Evolutionary conservation across 2,329 filamentous ascomycete genomes (phyloP), one percentile per base, ranked within the genome.

Genomic region (Delphinella strobiligena): DNA sequence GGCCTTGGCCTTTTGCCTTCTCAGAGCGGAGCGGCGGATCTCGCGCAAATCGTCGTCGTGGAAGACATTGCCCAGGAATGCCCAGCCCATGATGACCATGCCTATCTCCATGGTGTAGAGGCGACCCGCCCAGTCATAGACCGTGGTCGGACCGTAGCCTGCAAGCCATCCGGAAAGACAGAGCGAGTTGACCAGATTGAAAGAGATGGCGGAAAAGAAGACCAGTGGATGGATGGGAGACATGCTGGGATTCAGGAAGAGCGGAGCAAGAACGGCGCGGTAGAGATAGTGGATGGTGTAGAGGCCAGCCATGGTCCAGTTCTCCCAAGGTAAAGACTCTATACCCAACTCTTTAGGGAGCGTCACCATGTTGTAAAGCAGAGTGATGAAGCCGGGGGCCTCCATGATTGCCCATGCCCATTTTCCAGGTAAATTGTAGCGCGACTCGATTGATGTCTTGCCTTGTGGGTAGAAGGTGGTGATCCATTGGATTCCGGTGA

Each of bases 341-440:
- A 82, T 66, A 17, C 71, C 73, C 38, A 74, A 60, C 50, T 74
- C 61, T 2, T 59, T 51, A 1, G 83, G 78, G 17, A 93, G 68
- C 12, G 72, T 76, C 49, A 63, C 69, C 71, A 94, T 80, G 50
- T 81, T 76, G 64, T 94, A 95, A 40, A 91, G 60, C 43, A 95
- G 64, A 10, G 78, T 82, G 24, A 86, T 53, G 54, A 87, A 80
- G 12, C 85, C 86, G 0, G 83, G 78, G 11, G 74, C 66, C 61
- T 98, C 91, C 86, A 95, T 95, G 2, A 78, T 74, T 41, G 82
- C 71, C 91, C 91, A 98, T 42, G 77, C 87, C 47, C 85, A 66
- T 51, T 83, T 84, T 45, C 91, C 91, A 2, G 88, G 84, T n/a
- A 96, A 61, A 62, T 98, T 98, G 56, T 91, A 67, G 10, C 64